Evolutionary conservation across 257 asterid species (phyloP).

Genomic region (Solanum chiquidenum): DNA sequence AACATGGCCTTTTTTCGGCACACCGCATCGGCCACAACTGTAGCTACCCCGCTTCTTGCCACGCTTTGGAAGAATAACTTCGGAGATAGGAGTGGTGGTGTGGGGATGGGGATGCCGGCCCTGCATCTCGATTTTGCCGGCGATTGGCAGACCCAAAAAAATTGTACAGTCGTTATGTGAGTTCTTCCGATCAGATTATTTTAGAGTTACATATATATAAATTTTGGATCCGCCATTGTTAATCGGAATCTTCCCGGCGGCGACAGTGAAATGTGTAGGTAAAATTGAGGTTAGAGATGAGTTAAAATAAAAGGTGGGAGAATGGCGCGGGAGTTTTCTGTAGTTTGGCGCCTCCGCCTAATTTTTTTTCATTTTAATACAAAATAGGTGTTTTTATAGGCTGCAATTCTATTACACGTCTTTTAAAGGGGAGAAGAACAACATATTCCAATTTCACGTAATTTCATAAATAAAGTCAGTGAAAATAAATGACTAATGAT

Average conservation of each 20-base stretch:
- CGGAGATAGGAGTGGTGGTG: conserved; percentile 63
- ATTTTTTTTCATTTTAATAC: neutral
- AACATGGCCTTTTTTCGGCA: conserved; percentile 73
- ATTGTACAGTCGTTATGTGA: neutral
- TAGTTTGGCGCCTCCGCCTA: neutral
- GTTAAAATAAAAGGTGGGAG: neutral
- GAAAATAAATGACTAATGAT: no score
- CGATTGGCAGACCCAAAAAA: neutral
- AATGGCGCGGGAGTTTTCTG: neutral
- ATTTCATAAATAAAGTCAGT: no score
- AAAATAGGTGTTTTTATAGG: neutral
- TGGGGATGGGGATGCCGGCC: conserved; percentile 45
- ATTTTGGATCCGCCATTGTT: neutral
- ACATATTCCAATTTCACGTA: neutral
- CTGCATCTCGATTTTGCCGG: conserved; percentile 27
- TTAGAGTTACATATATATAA: neutral
- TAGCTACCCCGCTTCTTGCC: conserved; percentile 71
- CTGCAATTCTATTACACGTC: neutral
- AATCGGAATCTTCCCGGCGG: neutral
- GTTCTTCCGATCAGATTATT: neutral
- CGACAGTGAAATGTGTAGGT: neutral
- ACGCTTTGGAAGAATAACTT: conserved; percentile 27
- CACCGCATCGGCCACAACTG: conserved; percentile 90
- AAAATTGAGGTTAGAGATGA: neutral
- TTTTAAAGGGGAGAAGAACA: neutral